These are phyloP conservation scores for Zopfia rhizophila DNA, from an alignment of 2,329 filamentous ascomycete species.

Conservation along the genomic window DNA sequence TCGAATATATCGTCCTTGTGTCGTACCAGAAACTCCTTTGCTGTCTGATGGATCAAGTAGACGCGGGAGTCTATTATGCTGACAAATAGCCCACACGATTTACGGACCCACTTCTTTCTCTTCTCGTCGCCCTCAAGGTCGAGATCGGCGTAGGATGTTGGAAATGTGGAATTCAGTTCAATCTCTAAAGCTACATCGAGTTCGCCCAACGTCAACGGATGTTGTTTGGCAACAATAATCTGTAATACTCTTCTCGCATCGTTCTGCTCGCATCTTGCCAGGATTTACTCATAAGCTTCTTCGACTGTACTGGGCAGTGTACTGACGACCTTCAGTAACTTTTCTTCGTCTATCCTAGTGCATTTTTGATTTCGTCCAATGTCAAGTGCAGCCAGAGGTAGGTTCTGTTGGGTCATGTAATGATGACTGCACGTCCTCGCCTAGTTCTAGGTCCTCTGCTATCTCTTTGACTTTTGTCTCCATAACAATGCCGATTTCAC, in stretches of 20 bases:
- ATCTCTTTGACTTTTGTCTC: conserved; percentile 25
- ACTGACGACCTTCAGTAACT: conserved; percentile 15
- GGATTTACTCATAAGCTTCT: conserved; percentile 40
- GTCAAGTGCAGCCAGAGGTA: conserved; percentile 41
- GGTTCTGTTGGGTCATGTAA: conserved; percentile 33
- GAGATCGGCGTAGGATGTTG: conserved; percentile 2
- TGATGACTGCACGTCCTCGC: neutral
- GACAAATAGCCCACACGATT: conserved; percentile 38
- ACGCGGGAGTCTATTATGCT: conserved; percentile 30
- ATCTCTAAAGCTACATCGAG: conserved; percentile 32
- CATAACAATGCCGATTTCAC: conserved; percentile 48
- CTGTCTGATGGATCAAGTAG: conserved; percentile 43
- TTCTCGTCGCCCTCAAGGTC: conserved; percentile 9
- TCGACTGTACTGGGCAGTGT: conserved; percentile 33
- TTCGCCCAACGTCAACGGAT: conserved; percentile 36
- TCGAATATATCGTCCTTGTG: conserved; percentile 1
- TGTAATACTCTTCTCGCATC: conserved; percentile 25
- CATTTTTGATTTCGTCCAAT: conserved; percentile 20
- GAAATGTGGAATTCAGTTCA: conserved; percentile 1
- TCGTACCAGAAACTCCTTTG: conserved; percentile 36
- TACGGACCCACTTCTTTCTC: conserved; percentile 15
- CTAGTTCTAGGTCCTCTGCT: conserved; percentile 9
- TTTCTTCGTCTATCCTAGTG: conserved; percentile 21
- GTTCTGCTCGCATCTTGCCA: conserved; percentile 15
- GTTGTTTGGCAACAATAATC: conserved; percentile 35